Evolutionary conservation across 1,284 basidiomycete species (phyloP).

Genomic region (Cryptococcus maquisensis): DNA sequence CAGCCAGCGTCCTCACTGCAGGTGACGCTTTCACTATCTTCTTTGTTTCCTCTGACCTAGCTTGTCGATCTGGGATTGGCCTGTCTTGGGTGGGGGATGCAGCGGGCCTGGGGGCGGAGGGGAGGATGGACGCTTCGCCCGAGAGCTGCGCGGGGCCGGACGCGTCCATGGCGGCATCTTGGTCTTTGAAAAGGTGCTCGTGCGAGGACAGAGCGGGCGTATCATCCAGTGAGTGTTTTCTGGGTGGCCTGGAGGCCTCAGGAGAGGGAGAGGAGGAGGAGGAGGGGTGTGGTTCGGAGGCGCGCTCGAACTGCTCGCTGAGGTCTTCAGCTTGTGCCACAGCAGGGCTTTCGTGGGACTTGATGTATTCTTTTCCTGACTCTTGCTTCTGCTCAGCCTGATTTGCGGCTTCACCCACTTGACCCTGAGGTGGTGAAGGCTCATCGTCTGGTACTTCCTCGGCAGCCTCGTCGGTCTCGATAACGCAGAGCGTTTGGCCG

Average conservation of each 20-base stretch:
- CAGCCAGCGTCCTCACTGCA: constrained; percentile 36
- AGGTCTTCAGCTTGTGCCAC: constrained; percentile 13
- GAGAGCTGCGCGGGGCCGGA: constrained; percentile 28
- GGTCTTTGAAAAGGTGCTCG: constrained; percentile 6
- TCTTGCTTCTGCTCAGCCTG: neutral
- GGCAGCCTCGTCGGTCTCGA: constrained; percentile 62
- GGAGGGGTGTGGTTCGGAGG: neutral
- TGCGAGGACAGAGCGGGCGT: neutral
- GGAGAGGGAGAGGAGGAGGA: neutral
- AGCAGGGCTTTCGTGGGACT: constrained; percentile 2
- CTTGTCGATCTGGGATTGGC: neutral
- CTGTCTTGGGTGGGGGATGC: neutral
- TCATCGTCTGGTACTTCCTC: constrained; percentile 1
- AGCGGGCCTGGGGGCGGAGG: constrained; percentile 15
- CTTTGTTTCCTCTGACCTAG: neutral
- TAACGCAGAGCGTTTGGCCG: constrained; percentile 73
- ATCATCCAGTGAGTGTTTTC: neutral
- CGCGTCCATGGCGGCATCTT: constrained; percentile 15
- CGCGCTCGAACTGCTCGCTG: constrained; percentile 7
- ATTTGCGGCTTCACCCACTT: neutral
- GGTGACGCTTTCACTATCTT: constrained; percentile 35
- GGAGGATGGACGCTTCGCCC: constrained; percentile 40
- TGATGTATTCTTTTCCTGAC: neutral
- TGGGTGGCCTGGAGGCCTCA: neutral
- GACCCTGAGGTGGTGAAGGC: neutral